Base-by-base conservation (phyloP, 805 yeast genomes). In the Spathaspora arborariae region DNA sequence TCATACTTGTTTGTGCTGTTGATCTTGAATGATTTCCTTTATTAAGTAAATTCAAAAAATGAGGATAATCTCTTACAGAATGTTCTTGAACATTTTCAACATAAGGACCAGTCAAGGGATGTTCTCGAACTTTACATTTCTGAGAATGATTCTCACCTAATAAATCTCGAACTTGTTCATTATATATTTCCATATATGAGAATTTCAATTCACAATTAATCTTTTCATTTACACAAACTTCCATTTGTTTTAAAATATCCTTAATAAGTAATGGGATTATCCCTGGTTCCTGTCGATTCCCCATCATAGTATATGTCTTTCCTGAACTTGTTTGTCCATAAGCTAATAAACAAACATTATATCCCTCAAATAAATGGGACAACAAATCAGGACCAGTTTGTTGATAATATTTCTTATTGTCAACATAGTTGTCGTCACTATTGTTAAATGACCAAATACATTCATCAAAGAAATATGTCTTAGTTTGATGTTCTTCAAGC, bases 151-250 rank as follows among this genome's bases (percentile, higher is more conserved):
- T 40, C 18, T 48, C 44, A 13, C 58, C 63, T 15, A 87, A 64
- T 45, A 87, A 64, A 60, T 88, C 96, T 34, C 79, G 70, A 0
- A 85, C 88, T 50, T 79, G 82, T 62, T 87, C 95, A 57, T 88
- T 87, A 57, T 88, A 87, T 30, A 87, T 81, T 58, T 87, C 95
- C 57, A 84, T 74, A 62, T 81, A 86, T 9, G 88, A 82, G 2
- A 84, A 64, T 33, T 76, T 58, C 26, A 71, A 55, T 43, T 64
- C 68, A 51, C 75, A 68, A 45, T 69, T 64, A 51, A 70, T 62
- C 38, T 59, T 60, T 13, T 70, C 72, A 7, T 56, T 60, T 7
- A 75, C 59, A 39, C 77, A 55, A 2, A 57, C 47, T 4, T 65
- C 67, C 36, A 73, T 64, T 41, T 71, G 69, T 2, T 63, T 59